A percentile compares a stretch with the other conserved stretches of the same genome.
Conservation (phyloP, 2,329 filamentous ascomycete species). For the Coleophoma eucalyptorum region DNA sequence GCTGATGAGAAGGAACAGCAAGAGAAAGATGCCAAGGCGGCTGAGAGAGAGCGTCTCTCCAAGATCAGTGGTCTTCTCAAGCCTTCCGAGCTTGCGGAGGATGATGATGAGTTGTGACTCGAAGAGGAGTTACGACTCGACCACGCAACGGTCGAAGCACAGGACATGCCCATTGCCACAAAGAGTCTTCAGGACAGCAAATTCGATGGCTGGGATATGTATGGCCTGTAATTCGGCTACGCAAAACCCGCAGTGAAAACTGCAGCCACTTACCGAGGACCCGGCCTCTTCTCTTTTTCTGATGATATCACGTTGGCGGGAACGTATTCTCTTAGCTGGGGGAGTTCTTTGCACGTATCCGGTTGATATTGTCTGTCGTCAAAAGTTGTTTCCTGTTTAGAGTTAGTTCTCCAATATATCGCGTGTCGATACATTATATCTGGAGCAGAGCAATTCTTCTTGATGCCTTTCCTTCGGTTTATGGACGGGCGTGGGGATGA, state of each 20-base stretch:
- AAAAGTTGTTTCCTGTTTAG: slow-evolving; percentile 25
- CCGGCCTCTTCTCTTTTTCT: slow-evolving; percentile 12
- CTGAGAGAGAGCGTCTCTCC: slow-evolving; percentile 86
- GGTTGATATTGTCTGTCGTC: slow-evolving; percentile 21
- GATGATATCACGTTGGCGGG: slow-evolving; percentile 15
- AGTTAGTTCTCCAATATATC: slow-evolving; percentile 20
- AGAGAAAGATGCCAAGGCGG: slow-evolving; percentile 77
- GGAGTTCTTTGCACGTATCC: slow-evolving; percentile 18
- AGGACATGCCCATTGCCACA: slow-evolving; percentile 6
- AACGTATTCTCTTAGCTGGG: slow-evolving; percentile 7
- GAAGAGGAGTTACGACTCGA: slow-evolving; percentile 63
- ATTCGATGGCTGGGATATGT: slow-evolving; percentile 61
- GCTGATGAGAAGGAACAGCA: slow-evolving; percentile 93
- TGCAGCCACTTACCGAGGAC: slow-evolving; percentile 18
- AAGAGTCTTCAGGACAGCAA: slow-evolving; percentile 11
- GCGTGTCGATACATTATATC: slow-evolving; percentile 20
- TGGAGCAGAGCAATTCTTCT: slow-evolving; percentile 13
- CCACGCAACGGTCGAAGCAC: slow-evolving; percentile 25
- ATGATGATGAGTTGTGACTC: slow-evolving; percentile 88
- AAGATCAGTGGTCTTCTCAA: slow-evolving; percentile 96
- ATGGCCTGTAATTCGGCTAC: slow-evolving; percentile 45
- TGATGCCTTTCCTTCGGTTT: slow-evolving; percentile 15
- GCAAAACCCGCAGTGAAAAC: slow-evolving; percentile 1
- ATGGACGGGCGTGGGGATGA: slow-evolving; percentile 10
- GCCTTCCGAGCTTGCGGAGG: slow-evolving; percentile 88